phyloP scores from a whole-genome alignment of 2,329 filamentous ascomycete genomes.

The Teratosphaeria viscida region DNA sequence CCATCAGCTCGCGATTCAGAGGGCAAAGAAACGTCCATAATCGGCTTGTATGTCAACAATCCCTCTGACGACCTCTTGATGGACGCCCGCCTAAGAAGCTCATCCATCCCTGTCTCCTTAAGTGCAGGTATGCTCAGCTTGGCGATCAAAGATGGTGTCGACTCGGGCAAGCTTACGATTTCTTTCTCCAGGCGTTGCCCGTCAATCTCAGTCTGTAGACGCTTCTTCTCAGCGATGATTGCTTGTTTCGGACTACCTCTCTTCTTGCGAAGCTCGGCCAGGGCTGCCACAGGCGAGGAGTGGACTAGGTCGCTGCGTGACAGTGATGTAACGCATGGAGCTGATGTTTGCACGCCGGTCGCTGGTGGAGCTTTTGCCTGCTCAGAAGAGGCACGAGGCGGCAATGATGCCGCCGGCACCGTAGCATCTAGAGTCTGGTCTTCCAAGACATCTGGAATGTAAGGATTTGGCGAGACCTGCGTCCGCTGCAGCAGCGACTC shows the following conservation, averaged over 20 bases:
- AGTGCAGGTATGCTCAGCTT: background rate
- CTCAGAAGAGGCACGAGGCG: background rate
- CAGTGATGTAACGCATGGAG: background rate
- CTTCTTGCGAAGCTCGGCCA: constrained; percentile 3
- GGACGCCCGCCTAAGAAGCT: background rate
- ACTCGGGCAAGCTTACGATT: background rate
- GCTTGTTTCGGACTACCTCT: constrained; percentile 6
- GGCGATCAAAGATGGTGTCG: background rate
- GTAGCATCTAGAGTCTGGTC: background rate
- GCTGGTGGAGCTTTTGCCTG: background rate
- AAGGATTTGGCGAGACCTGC: background rate
- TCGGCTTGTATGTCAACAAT: background rate
- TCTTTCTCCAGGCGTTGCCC: background rate
- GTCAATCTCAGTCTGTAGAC: background rate
- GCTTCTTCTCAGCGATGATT: constrained; percentile 1
- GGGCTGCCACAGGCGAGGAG: background rate
- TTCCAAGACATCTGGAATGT: background rate
- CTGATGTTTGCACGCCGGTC: background rate
- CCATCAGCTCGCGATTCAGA: background rate
- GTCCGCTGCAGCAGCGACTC: background rate
- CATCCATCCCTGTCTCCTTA: background rate
- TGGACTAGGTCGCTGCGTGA: background rate
- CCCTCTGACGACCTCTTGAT: background rate
- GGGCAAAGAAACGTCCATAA: background rate
- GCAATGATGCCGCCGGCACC: background rate